These are phyloP conservation scores for Pseudopyricularia javanii DNA, from an alignment of 2,329 filamentous ascomycete species.

Conservation along the genomic window DNA sequence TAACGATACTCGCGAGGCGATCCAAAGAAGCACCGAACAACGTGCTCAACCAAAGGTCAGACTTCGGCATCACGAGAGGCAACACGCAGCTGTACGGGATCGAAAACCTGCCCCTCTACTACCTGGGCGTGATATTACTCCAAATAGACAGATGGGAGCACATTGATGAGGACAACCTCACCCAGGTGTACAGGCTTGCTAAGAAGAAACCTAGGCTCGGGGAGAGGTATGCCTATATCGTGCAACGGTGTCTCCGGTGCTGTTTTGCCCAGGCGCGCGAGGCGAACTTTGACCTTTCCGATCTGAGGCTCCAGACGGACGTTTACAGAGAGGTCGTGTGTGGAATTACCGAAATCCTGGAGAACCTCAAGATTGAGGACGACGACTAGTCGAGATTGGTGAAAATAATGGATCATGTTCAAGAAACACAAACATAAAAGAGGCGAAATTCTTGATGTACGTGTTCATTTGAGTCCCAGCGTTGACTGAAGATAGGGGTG, in stretches of 20 bases:
- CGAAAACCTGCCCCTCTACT: not conserved
- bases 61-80: not conserved
- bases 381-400: too few species aligned
- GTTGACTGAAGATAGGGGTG: too few species aligned
- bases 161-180: not conserved
- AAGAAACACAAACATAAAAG: too few species aligned
- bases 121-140: not conserved
- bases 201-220: not conserved
- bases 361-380: not conserved
- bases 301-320: not conserved
- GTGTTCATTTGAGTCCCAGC: too few species aligned
- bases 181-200: not conserved
- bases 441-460: too few species aligned
- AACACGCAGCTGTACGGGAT: not conserved
- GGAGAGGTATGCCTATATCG: not conserved
- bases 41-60: not conserved
- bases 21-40: not conserved
- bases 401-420: too few species aligned
- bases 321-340: not conserved
- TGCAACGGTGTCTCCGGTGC: not conserved
- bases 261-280: not conserved
- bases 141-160: slow-evolving; percentile 1
- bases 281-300: not conserved
- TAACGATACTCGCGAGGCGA: not conserved
- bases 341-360: not conserved